A percentile compares a stretch with the other conserved stretches of the same genome.
Evolutionary conservation across 2,329 filamentous ascomycete species (phyloP).

Genomic region (Sphaerostilbella broomeana): DNA sequence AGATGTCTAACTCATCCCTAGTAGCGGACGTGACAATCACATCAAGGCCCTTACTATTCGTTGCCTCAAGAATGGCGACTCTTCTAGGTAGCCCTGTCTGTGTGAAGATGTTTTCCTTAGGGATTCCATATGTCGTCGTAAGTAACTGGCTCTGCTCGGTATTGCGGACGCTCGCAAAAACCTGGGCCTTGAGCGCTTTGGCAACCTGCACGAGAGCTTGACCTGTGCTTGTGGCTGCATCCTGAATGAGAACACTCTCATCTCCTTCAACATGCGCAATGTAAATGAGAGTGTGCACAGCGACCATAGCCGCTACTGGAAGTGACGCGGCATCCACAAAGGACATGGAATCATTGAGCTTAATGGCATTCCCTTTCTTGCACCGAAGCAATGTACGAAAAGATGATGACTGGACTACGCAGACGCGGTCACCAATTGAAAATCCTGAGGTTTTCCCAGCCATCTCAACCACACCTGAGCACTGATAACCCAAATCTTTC

Average conservation of each 20-base stretch:
- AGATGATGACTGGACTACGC: too few species aligned
- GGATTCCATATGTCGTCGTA: slow-evolving; percentile 21
- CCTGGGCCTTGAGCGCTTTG: slow-evolving; percentile 16
- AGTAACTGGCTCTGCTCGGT: slow-evolving; percentile 25
- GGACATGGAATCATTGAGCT: slow-evolving; percentile 7
- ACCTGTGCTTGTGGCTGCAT: slow-evolving; percentile 26
- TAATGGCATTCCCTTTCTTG: too few species aligned
- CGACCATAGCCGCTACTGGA: slow-evolving; percentile 8
- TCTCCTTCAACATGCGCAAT: slow-evolving; percentile 3
- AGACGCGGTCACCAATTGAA: too few species aligned
- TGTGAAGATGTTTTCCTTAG: slow-evolving; percentile 27
- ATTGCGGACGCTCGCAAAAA: slow-evolving; percentile 28
- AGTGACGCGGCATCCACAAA: slow-evolving; percentile 13
- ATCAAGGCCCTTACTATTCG: slow-evolving; percentile 24
- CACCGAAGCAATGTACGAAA: too few species aligned
- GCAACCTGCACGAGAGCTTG: slow-evolving; percentile 24
- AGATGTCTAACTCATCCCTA: slow-evolving; percentile 8
- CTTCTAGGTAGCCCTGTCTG: slow-evolving; percentile 22
- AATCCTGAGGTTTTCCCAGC: too few species aligned
- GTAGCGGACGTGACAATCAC: slow-evolving; percentile 9
- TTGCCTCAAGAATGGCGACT: slow-evolving; percentile 9
- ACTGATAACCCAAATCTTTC: too few species aligned
- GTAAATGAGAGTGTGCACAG: slow-evolving; percentile 8
- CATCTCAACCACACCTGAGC: too few species aligned
- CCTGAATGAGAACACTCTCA: slow-evolving; percentile 28